phyloP scores from a whole-genome alignment of 2,329 filamentous ascomycete species.

The Fusarium vanettenii region DNA sequence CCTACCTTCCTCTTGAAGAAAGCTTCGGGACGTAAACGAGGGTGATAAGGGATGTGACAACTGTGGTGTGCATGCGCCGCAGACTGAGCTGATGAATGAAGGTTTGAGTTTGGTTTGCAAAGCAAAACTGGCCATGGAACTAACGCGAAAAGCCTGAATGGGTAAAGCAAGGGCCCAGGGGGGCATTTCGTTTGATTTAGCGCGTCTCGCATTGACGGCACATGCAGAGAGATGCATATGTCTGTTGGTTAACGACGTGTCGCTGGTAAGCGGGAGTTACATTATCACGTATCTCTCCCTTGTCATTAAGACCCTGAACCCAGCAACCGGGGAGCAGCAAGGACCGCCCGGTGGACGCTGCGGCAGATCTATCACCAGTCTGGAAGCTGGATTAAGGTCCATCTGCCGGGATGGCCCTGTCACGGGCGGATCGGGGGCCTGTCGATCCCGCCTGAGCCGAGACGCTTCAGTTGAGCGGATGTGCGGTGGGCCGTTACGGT shows the following conservation, averaged over 20 bases:
- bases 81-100: background rate
- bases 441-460: background rate
- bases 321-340: background rate
- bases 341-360: background rate
- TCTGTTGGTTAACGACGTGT: background rate
- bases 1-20: background rate
- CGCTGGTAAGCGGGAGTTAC: background rate
- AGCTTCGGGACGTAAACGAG: background rate
- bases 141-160: background rate
- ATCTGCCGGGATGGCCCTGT: background rate
- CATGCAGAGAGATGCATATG: background rate
- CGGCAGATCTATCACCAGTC: background rate
- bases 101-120: background rate
- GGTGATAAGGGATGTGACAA: background rate
- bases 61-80: background rate
- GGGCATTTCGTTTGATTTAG: background rate
- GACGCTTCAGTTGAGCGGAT: background rate
- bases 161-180: background rate
- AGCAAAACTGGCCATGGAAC: background rate
- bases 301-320: background rate
- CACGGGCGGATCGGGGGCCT: background rate
- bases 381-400: background rate
- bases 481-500: background rate
- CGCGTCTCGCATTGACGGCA: conserved; percentile 1
- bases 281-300: background rate